Base-by-base conservation (phyloP, 2,329 filamentous ascomycete genomes). In the Didymella pinodella region DNA sequence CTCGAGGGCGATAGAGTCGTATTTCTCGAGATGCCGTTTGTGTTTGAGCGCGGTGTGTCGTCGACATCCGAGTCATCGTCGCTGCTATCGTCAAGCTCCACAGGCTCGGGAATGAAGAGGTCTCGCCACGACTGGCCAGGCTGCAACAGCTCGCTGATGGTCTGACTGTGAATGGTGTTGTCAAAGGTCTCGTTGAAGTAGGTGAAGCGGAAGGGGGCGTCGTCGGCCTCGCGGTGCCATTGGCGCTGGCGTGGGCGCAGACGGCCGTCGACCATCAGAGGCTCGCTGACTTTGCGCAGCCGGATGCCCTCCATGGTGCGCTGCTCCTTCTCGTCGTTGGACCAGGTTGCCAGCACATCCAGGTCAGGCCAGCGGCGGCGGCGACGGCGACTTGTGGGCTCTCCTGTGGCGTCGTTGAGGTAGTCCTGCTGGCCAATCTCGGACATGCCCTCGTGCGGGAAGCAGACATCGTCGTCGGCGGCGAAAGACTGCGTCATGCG, bases 151-250 rank as follows among this genome's bases (percentile, higher is more conserved):
- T 97, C 95, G 2, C 93, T 96, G 57, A 99, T 97, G 0, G 90
- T 95, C 77, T 96, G 92, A 60, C 93, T 95, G 77, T 99, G 95
- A 62, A 99, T 96, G 0, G 95, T 99, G 76, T 91, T 96, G 70
- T 92, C 90, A 55, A 98, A 92, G 63, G 97, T 92, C 74, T 98
- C 95, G 76, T 98, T 98, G 83, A 99, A 99, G 77, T 99, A 99
- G 0, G 95, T 98, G 76, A 97, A 99, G 26, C 95, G 87, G 75
- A 96, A 98, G 0, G 95, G 95, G 0, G 90, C 88, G 65, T 97
- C 94, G 61, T 97, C 93, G 64, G 95, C 91, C 52, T 91, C 88
- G 38, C 90, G 86, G 75, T 92, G 94, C 94, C 94, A 99, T 14
- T 86, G 86, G 66, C 90, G 88, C 68, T 79, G 81, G 38, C 91